Base-by-base conservation (phyloP, 208 protist genomes). In the Leptomonas pyrrhocoris region DNA sequence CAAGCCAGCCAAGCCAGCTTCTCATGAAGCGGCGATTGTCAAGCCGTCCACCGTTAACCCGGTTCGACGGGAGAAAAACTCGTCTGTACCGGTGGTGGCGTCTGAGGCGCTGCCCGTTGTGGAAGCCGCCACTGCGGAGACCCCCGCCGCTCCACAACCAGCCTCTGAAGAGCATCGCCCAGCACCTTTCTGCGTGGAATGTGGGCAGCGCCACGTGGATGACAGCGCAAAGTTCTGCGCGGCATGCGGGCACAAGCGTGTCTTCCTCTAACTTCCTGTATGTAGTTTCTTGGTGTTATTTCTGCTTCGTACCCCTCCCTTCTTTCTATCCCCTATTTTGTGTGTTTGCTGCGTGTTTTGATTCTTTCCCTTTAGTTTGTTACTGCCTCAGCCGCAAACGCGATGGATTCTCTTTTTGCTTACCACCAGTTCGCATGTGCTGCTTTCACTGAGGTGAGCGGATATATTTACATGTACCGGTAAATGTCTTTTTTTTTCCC, bases 171-270 rank as follows among this genome's bases (percentile, higher is more conserved):
- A 65, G 36, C 49, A 23, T 7, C 59, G 50, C 3, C 58, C 66
- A 4, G 71, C 51, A 30, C 79, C 73, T 25, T 85, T 85, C 69
- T 85, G 83, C 25, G 79, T 71, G 18, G 67, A 85, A 58, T 94
- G 91, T 56, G 86, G 91, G 4, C 73, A 90, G 65, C 65, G 68
- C 8, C 85, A 96, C 66, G 59, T 93, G 56, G 74, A 89, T 42
- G 83, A 87, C 16, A 64, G 61, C 13, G 87, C 84, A 1, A 94
- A 93, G 62, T 96, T 94, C 73, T 96, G 91, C 71, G 88, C 86
- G 27, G 86, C 88, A 62, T 96, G 91, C 38, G 91, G 91, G 21
- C 84, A 88, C 48, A 88, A 84, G 55, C 82, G 88, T 23, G 83
- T 77, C 15, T 64, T 53, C 12, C 21, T 88, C 9, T 80, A 16